Base-by-base conservation (phyloP, 345 rosid genomes). In the Lumnitzera littorea region DNA sequence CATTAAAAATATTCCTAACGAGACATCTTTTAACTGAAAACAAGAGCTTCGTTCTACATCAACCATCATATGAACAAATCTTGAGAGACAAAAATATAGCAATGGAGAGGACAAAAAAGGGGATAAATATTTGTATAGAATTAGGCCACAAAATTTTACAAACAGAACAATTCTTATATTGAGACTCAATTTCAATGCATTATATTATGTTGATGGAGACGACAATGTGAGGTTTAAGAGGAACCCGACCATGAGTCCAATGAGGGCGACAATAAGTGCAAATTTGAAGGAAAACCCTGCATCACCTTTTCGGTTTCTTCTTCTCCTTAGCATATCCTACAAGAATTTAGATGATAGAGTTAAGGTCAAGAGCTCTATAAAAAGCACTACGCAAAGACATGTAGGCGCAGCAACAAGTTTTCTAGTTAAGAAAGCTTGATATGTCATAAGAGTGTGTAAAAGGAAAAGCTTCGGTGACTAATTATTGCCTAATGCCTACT, bases 171-270 rank as follows among this genome's bases (percentile, higher is more conserved):
- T 4, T 36, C 10, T 36, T 36, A 36, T 36, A 36, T 36, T 1
- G 43, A 36, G 43, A 36, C 43, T 5, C 17, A 15, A 24, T 53
- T 27, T 12, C 11, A 24, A 31, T 10, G 16, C 25, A 16, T 54
- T n/a, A n/a, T 36, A 47, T 53, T 46, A 47, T 0, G 69, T 27
- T 2, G 82, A 51, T 0, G 84, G 84, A 10, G 83, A 86, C 51
- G 96, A 73, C 68, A 83, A 51, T 5, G 82, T 69, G 55, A 85
- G 72, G 69, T 89, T 85, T 82, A 89, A 70, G 70, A 89, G 78
- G 67, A 85, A 81, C 31, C 98, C 96, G 23, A 76, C 78, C 84
- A 82, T 65, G 60, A 92, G 79, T 43, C 98, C 96, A 9, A 89
- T 78, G 46, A 89, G 78, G 57, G 88, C 96, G 65, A 92, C 96